A percentile compares a stretch with the other conserved stretches of the same genome.
Evolutionary conservation across 441 rosid species (phyloP).

Genomic region (Populus hybrid): DNA sequence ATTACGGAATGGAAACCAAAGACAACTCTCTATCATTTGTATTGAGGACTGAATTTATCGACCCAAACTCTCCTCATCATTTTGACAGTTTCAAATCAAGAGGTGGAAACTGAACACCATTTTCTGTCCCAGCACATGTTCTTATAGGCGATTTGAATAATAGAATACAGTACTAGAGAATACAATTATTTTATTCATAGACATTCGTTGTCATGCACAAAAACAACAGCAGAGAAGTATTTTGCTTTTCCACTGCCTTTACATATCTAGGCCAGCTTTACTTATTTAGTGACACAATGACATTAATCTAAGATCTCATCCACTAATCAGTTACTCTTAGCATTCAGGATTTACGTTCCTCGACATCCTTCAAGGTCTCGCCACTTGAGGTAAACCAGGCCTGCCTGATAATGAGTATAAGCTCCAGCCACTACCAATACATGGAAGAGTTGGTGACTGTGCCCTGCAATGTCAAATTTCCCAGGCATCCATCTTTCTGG

Average conservation of each 20-base stretch:
- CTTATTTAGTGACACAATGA: not conserved
- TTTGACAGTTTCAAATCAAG: not conserved
- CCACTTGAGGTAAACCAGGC: constrained; percentile 70
- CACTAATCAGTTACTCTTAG: not conserved
- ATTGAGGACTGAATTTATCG: not conserved
- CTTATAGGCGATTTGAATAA: not conserved
- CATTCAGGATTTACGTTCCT: not conserved
- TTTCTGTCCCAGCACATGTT: not conserved
- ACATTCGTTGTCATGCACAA: not conserved
- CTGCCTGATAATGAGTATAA: constrained; percentile 65
- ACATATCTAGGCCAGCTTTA: not conserved
- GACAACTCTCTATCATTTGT: not conserved
- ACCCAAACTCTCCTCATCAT: not conserved
- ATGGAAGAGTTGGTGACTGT: constrained; percentile 90
- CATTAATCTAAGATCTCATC: not conserved
- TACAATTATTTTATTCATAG: not conserved
- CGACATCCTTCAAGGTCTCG: constrained; percentile 64
- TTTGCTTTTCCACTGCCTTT: constrained; percentile 4
- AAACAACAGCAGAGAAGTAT: not conserved
- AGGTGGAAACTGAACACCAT: not conserved
- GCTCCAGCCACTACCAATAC: constrained; percentile 77
- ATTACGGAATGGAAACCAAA: not conserved
- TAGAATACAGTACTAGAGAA: not conserved
- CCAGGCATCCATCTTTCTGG: constrained; percentile 96
- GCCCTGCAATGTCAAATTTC: constrained; percentile 86